Base-by-base conservation (phyloP, 169 alveolate species). In the Babesia ovata region DNA sequence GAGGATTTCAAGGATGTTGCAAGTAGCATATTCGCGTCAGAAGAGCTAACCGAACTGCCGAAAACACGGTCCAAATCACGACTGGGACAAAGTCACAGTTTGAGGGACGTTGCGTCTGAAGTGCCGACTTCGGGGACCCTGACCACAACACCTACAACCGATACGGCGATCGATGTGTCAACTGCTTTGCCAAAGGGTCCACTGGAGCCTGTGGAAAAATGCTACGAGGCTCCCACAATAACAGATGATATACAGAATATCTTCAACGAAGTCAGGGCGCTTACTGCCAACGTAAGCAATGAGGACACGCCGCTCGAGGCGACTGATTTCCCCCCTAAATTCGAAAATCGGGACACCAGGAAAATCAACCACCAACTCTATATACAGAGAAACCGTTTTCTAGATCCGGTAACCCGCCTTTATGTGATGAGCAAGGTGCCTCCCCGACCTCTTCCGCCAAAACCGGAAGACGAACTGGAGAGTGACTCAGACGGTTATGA, bases 1-100 rank as follows among this genome's bases (percentile, higher is more conserved):
- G 86, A 74, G 0, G 75, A 81, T 16, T 79, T 36, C 33, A 76
- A 79, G 21, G 85, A 83, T 24, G 79, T 84, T n/a, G 77, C 85
- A 11, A 81, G 56, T 21, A 75, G 72, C 36, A 76, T 84, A 19
- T 76, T 73, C 26, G 59, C 6, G n/a, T 16, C 50, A 13, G 19
- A 45, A 8, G 50, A 45, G 14, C n/a, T 17, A 13, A 4, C 0
- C 24, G n/a, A 52, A 21, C 16, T 14, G 59, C 33, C 16, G 6
- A 52, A 0, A 11, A 52, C 16, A 2, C 16, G 33, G 59, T 2
- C 19, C 16, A 8, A 10, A 14, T 14, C 28, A 1, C 7, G 33
- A 1, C 11, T 45, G 50, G 2, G 10, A 33, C 39, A 33, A 6
- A 33, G 39, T 6, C 39, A 33, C 39, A 33, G 6, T 33, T 6